Conservation (phyloP, 2,329 filamentous ascomycete species). For the Harringtonia lauricola region DNA sequence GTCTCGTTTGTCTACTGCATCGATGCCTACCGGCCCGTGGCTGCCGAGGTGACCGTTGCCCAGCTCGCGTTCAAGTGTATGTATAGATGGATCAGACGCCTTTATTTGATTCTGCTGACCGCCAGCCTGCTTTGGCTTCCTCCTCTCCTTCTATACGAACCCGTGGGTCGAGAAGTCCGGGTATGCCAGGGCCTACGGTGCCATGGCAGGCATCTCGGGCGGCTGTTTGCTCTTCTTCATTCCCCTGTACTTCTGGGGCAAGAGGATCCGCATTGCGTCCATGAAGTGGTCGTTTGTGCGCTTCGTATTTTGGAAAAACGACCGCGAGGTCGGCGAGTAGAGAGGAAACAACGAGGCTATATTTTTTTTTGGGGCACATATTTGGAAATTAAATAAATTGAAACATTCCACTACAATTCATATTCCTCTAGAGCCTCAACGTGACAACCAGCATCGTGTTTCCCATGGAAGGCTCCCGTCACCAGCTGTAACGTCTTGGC, state of each 20-base stretch:
- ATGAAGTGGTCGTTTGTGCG: slow-evolving; percentile 36
- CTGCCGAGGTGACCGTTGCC: slow-evolving; percentile 42
- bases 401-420: no score
- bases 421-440: no score
- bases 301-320: slow-evolving; percentile 35
- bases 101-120: no score
- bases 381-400: no score
- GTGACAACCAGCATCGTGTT: no score
- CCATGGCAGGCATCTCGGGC: slow-evolving; percentile 45
- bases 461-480: no score
- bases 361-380: no score
- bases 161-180: slow-evolving; percentile 40
- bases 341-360: no score
- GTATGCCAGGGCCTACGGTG: slow-evolving; percentile 39
- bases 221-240: slow-evolving; percentile 34
- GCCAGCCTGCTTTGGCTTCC: slow-evolving; percentile 38
- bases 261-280: slow-evolving; percentile 31
- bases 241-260: slow-evolving; percentile 41
- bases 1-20: slow-evolving; percentile 46
- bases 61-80: slow-evolving; percentile 40
- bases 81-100: not conserved
- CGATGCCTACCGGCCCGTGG: slow-evolving; percentile 45
- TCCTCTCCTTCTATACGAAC: slow-evolving; percentile 50
- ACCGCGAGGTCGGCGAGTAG: slow-evolving; percentile 46
- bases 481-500: no score